Conservation (phyloP, 164 flowering plant genomes). For the Litsea cubeba region DNA sequence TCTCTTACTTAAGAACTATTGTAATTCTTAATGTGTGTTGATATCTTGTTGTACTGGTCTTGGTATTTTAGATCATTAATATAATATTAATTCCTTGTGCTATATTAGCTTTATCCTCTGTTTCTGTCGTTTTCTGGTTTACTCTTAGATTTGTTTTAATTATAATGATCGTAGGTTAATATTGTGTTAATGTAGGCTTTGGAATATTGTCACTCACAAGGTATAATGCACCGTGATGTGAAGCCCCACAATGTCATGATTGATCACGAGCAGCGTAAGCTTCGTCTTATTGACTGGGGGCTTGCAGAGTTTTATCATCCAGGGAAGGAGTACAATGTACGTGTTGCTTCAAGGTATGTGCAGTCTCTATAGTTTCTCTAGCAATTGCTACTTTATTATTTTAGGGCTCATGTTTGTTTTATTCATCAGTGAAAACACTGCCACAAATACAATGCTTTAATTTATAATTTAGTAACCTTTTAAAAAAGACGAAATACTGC, state of each 20-base stretch:
- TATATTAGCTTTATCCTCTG: background rate
- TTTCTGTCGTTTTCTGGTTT: too few relatives aligned
- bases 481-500: too few relatives aligned
- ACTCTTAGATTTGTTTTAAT: too few relatives aligned
- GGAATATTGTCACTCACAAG: slow-evolving; percentile 96
- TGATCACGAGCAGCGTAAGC: slow-evolving; percentile 96
- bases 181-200: slow-evolving; percentile 56
- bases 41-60: background rate
- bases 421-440: too few relatives aligned
- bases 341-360: slow-evolving; percentile 95
- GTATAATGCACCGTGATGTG: slow-evolving; percentile 98
- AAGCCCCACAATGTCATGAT: slow-evolving; percentile 99
- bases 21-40: background rate
- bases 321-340: slow-evolving; percentile 93
- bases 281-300: slow-evolving; percentile 98
- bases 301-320: slow-evolving; percentile 99
- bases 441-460: too few relatives aligned
- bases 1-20: too few relatives aligned
- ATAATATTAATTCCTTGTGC: background rate
- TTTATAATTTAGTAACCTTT: too few relatives aligned
- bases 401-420: background rate
- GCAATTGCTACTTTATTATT: background rate
- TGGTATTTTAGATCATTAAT: background rate
- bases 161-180: too few relatives aligned
- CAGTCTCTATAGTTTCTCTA: background rate